phyloP scores from a whole-genome alignment of 2,329 filamentous ascomycete species.

The Fusarium sp. region DNA sequence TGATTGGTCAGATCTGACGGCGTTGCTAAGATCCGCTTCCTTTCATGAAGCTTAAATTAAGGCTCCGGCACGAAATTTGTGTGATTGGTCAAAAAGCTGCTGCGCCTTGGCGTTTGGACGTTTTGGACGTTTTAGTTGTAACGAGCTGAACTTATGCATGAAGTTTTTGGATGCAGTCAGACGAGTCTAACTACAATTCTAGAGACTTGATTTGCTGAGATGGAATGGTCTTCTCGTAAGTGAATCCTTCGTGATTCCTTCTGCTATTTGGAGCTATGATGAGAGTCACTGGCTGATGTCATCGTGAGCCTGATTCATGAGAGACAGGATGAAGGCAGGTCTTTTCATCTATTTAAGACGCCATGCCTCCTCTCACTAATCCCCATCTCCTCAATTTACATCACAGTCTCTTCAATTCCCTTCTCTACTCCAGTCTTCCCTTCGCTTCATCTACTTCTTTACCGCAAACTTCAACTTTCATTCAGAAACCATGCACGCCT shows the following conservation, averaged over 20 bases:
- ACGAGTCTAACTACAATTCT: neutral
- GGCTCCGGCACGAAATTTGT: neutral
- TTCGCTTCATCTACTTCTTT: too few species aligned
- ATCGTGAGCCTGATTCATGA: neutral
- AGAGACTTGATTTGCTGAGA: neutral
- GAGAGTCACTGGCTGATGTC: neutral
- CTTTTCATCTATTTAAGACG: slow-evolving; percentile 1
- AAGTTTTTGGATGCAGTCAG: slow-evolving; percentile 4
- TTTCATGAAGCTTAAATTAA: slow-evolving; percentile 8
- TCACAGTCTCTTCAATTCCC: neutral
- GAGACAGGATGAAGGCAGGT: accelerated
- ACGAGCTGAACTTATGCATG: neutral
- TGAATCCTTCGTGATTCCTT: neutral
- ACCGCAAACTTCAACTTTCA: too few species aligned
- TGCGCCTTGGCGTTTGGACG: neutral
- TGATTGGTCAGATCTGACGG: slow-evolving; percentile 1
- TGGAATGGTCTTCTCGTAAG: neutral
- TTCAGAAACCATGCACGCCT: slow-evolving; percentile 1
- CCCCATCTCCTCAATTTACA: neutral
- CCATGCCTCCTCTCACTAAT: neutral
- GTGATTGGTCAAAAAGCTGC: neutral
- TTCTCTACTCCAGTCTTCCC: neutral
- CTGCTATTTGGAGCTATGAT: neutral
- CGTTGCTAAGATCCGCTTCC: slow-evolving; percentile 1
- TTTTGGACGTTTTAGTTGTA: neutral